A percentile compares a stretch with the other conserved stretches of the same genome.
Conservation (phyloP, 1,284 basidiomycete genomes). For the Fistulinella cinereoalba region DNA sequence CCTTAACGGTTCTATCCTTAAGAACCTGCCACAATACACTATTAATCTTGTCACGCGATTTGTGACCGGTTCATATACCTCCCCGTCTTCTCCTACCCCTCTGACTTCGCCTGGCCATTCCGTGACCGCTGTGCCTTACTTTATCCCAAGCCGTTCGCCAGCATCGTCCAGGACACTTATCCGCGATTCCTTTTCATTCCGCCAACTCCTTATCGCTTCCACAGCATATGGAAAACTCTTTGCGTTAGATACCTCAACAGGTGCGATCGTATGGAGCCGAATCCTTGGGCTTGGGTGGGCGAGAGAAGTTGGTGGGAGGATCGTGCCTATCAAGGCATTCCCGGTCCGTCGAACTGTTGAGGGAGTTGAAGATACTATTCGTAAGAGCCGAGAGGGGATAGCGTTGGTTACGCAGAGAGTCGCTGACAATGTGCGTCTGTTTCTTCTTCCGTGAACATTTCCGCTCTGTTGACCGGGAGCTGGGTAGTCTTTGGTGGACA, state of each 20-base stretch:
- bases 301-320: constrained; percentile 48
- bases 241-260: constrained; percentile 78
- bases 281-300: constrained; percentile 68
- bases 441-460: neutral
- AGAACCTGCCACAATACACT: constrained; percentile 75
- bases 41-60: constrained; percentile 70
- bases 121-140: constrained; percentile 36
- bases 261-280: constrained; percentile 74
- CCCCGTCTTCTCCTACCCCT: constrained; percentile 32
- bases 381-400: constrained; percentile 39
- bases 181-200: constrained; percentile 85
- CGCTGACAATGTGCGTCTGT: constrained; percentile 55
- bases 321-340: constrained; percentile 55
- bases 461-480: constrained; percentile 10
- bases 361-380: neutral
- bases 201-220: constrained; percentile 77
- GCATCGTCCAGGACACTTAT: constrained; percentile 42
- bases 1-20: neutral
- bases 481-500: constrained; percentile 49
- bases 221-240: constrained; percentile 77
- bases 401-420: constrained; percentile 59
- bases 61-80: constrained; percentile 63
- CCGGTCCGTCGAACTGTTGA: constrained; percentile 11
- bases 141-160: constrained; percentile 14
- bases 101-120: constrained; percentile 21